Evolutionary conservation across 306 rosid genomes (phyloP).

Genomic region (Geum urbanum): DNA sequence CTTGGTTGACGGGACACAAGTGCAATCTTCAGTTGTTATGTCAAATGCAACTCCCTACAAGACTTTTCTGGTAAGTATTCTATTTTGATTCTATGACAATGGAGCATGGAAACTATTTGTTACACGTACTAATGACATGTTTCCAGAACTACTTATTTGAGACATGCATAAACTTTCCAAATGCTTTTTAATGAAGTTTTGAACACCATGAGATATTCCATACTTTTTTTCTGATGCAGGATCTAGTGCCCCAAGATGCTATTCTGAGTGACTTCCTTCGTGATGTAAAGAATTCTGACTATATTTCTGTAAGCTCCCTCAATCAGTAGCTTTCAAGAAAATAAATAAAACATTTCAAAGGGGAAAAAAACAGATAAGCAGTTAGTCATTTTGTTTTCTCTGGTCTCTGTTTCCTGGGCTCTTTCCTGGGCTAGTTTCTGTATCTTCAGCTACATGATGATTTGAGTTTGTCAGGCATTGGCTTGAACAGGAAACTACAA

Average conservation of each 20-base stretch:
- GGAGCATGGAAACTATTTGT: not conserved
- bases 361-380: no score
- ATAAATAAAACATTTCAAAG: no score
- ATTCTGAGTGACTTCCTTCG: slow-evolving; percentile 61
- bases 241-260: slow-evolving; percentile 51
- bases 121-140: not conserved
- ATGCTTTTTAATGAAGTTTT: not conserved
- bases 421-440: not conserved
- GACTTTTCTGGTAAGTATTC: slow-evolving; percentile 63
- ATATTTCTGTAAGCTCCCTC: slow-evolving; percentile 67
- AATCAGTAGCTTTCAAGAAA: not conserved
- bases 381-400: not conserved
- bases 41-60: slow-evolving; percentile 86
- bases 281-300: slow-evolving; percentile 66
- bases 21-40: slow-evolving; percentile 66
- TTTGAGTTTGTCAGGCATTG: not conserved
- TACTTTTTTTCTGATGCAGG: slow-evolving; percentile 36
- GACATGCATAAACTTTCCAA: not conserved
- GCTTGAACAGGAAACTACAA: slow-evolving; percentile 26
- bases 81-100: not conserved
- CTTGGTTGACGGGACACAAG: slow-evolving; percentile 58
- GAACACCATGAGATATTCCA: no score
- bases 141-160: slow-evolving; percentile 15
- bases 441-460: slow-evolving; percentile 4
- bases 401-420: not conserved